Evolutionary conservation across 352 stramenopile genomes (phyloP).

Genomic region (Thraustochytrium striatum): DNA sequence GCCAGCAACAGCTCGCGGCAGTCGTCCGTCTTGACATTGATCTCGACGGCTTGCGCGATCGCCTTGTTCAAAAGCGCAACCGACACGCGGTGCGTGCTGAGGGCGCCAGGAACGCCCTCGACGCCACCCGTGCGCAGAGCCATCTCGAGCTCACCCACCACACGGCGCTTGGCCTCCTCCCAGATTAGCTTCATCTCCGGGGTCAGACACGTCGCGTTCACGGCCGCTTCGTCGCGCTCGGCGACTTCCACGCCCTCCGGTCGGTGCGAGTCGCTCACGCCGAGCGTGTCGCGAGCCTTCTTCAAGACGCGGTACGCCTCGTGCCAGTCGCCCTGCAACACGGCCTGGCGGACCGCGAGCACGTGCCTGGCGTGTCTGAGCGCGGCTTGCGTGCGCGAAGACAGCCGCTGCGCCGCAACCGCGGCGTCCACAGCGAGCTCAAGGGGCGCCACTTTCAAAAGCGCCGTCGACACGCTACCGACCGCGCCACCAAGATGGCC

Average conservation of each 20-base stretch:
- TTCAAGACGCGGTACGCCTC: neutral
- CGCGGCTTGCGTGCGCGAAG: neutral
- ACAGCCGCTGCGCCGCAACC: neutral
- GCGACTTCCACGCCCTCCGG: neutral
- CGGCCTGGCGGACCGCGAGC: constrained; percentile 4
- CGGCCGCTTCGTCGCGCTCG: neutral
- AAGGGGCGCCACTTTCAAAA: neutral
- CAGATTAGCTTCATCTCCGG: neutral
- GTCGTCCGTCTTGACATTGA: neutral
- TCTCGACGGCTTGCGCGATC: constrained; percentile 24
- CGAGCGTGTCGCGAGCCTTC: neutral
- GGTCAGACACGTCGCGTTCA: neutral
- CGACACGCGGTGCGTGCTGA: constrained; percentile 34
- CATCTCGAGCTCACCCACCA: constrained; percentile 4
- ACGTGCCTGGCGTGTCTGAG: constrained; percentile 7
- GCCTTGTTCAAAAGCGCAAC: constrained; percentile 24
- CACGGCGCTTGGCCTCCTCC: constrained; percentile 5
- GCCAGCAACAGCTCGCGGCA: constrained; percentile 19
- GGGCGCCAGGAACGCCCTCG: neutral
- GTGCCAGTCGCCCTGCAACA: constrained; percentile 16
- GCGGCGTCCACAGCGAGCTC: neutral
- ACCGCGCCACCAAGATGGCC: neutral
- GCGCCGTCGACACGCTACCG: neutral
- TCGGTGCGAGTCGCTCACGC: neutral
- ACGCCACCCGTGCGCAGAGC: constrained; percentile 5